Percentiles rank a stretch among this genome's conserved stretches.
phyloP scores from a whole-genome alignment of 2,329 filamentous ascomycete species.

The Paecilomyces sp. region DNA sequence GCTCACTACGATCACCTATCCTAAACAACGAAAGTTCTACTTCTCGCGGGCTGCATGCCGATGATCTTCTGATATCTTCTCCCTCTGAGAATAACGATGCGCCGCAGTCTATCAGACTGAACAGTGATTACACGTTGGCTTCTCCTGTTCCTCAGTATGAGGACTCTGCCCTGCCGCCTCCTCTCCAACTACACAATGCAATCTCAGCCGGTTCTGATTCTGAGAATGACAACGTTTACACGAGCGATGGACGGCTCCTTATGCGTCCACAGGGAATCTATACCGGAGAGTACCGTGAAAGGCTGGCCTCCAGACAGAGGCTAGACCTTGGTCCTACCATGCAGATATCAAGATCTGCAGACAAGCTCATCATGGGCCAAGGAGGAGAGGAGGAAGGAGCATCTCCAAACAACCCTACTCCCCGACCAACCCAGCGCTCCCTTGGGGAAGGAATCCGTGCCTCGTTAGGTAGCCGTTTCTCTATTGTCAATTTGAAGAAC shows the following conservation, averaged over 20 bases:
- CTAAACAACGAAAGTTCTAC: too few relatives aligned
- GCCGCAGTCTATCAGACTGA: not conserved
- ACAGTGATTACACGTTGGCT: constrained; percentile 12
- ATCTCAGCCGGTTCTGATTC: not conserved
- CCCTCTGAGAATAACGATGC: too few relatives aligned
- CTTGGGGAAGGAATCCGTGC: not conserved
- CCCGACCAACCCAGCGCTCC: not conserved
- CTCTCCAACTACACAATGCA: not conserved
- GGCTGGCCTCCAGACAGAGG: not conserved
- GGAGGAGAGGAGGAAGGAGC: not conserved
- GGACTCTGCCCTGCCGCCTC: not conserved
- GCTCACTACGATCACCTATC: too few relatives aligned
- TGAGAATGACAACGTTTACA: not conserved
- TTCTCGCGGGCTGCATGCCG: too few relatives aligned
- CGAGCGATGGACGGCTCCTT: not conserved
- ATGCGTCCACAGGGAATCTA: not conserved
- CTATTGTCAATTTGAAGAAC: not conserved
- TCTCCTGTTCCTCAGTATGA: constrained; percentile 1
- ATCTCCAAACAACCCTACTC: too few relatives aligned
- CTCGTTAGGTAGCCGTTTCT: not conserved
- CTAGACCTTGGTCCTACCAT: not conserved
- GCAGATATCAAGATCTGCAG: not conserved
- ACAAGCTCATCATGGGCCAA: not conserved
- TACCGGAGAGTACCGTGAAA: not conserved
- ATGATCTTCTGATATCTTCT: too few relatives aligned